Conservation (phyloP, 2,329 filamentous ascomycete genomes). For the Calonectria pseudoreteaudii region DNA sequence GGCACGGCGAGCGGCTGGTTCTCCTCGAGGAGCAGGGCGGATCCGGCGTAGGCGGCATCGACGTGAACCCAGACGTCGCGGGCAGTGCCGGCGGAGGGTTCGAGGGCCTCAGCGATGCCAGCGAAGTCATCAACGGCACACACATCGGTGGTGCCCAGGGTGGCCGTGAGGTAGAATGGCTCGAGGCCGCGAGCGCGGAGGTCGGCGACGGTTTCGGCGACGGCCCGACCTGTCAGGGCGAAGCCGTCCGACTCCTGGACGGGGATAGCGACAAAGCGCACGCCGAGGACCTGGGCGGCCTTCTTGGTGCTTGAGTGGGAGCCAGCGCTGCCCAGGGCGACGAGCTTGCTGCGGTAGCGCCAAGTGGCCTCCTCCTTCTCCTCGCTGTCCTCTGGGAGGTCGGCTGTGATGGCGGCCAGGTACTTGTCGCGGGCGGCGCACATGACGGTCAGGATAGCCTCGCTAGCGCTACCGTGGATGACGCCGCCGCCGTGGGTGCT, state of each 20-base stretch:
- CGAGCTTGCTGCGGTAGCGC: constrained; percentile 66
- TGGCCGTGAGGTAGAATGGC: constrained; percentile 88
- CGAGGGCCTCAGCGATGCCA: constrained; percentile 68
- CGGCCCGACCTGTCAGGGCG: constrained; percentile 73
- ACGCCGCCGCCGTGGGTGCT: constrained; percentile 84
- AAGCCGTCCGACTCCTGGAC: constrained; percentile 73
- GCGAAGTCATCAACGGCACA: constrained; percentile 88
- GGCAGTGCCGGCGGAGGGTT: constrained; percentile 40
- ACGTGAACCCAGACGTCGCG: constrained; percentile 88
- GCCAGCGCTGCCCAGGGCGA: constrained; percentile 83
- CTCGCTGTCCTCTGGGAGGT: constrained; percentile 61
- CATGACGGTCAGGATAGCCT: constrained; percentile 88
- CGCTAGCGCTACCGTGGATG: constrained; percentile 92
- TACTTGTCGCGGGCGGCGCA: constrained; percentile 88
- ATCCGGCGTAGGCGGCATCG: constrained; percentile 92
- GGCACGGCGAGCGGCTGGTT: constrained; percentile 75
- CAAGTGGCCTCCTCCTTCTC: constrained; percentile 78
- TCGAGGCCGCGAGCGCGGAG: constrained; percentile 77
- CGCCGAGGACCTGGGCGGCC: constrained; percentile 85
- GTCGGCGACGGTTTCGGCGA: constrained; percentile 72
- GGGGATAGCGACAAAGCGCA: constrained; percentile 79
- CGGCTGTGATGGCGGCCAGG: constrained; percentile 69
- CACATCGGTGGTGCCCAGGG: constrained; percentile 87
- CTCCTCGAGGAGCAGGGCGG: constrained; percentile 84
- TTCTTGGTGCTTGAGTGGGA: constrained; percentile 90